These are phyloP conservation scores for Globisporangium canariense DNA, from an alignment of 352 stramenopile genomes.

Conservation along the genomic window DNA sequence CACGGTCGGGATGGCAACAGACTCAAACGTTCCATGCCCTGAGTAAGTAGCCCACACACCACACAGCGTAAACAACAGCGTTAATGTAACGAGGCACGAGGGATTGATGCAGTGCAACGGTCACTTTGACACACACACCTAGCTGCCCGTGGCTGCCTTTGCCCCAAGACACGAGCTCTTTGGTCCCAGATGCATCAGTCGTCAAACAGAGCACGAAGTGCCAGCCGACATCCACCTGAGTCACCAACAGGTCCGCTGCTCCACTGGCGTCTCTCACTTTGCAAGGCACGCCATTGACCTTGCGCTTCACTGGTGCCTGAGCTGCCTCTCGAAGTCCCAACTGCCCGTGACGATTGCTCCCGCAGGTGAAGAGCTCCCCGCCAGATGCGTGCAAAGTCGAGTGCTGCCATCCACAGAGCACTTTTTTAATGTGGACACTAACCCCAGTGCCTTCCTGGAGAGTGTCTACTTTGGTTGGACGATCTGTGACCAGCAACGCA, in stretches of 20 bases:
- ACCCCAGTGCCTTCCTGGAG: constrained; percentile 8
- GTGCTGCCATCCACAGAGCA: constrained; percentile 81
- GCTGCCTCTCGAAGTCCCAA: constrained; percentile 30
- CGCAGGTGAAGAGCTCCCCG: constrained; percentile 51
- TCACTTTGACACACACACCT: constrained; percentile 13
- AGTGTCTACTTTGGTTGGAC: constrained; percentile 25
- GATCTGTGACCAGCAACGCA: constrained; percentile 16
- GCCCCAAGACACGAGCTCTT: constrained; percentile 54
- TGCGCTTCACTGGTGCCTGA: constrained; percentile 8
- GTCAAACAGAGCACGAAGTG: constrained; percentile 68
- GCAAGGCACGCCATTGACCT: constrained; percentile 25
- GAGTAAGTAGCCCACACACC: background rate
- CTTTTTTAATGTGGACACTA: constrained; percentile 6
- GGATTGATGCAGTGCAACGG: too few species aligned
- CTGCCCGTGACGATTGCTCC: constrained; percentile 78
- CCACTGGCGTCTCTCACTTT: constrained; percentile 15
- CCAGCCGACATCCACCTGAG: constrained; percentile 64
- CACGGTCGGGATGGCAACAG: constrained; percentile 6
- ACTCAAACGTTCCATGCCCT: constrained; percentile 18
- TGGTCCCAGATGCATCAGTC: constrained; percentile 1
- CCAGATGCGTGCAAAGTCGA: constrained; percentile 46
- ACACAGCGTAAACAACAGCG: background rate
- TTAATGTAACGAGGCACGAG: background rate
- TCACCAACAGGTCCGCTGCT: constrained; percentile 16
- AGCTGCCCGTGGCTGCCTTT: constrained; percentile 79